A percentile compares a stretch with the other conserved stretches of the same genome.
Conservation (phyloP, 345 rosid genomes). For the Arabis alpina region DNA sequence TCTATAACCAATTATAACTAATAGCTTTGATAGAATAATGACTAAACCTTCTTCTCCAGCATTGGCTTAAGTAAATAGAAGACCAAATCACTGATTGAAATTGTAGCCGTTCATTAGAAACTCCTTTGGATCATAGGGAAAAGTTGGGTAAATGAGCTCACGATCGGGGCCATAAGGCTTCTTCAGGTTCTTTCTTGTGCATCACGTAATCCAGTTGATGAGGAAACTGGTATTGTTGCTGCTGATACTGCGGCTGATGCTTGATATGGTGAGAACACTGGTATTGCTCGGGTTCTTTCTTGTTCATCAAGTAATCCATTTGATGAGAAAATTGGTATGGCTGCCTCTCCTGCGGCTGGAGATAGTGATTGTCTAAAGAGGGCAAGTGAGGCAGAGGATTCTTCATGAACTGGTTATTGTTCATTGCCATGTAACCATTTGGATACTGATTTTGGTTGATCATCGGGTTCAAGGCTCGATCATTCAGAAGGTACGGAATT, state of each 20-base stretch:
- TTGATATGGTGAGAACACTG: too few relatives aligned
- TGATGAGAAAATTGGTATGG: not conserved
- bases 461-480: not conserved
- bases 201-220: not conserved
- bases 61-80: not conserved
- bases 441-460: constrained; percentile 16
- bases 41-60: not conserved
- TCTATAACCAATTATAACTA: not conserved
- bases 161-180: not conserved
- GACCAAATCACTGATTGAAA: not conserved
- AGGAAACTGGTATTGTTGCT: constrained; percentile 1
- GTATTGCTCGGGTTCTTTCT: too few relatives aligned
- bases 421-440: not conserved
- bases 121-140: constrained; percentile 17
- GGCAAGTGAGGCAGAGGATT: constrained; percentile 8
- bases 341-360: not conserved
- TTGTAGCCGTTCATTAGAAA: not conserved
- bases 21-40: not conserved
- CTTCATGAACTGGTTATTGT: constrained; percentile 19
- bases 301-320: too few relatives aligned
- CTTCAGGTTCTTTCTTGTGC: not conserved
- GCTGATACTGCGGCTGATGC: not conserved
- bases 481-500: not conserved
- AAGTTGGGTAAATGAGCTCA: constrained; percentile 7
- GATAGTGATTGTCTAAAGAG: not conserved